Base-by-base conservation (phyloP, 306 rosid genomes). In the Urtica urens region DNA sequence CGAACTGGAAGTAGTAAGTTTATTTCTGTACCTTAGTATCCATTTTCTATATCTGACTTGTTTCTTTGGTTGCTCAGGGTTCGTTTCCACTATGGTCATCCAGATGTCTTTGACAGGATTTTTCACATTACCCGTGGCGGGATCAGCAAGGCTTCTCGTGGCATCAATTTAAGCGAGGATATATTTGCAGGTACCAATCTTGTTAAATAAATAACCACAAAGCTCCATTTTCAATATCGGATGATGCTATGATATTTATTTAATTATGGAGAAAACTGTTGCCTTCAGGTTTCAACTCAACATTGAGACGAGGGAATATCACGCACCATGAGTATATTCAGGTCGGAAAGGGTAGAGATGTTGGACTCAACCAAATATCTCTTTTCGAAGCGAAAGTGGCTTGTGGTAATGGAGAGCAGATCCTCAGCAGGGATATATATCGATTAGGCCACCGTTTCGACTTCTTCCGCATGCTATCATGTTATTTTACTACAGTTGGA, bases 41-140 rank as follows among this genome's bases (percentile, higher is more conserved):
- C n/a, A n/a, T n/a, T n/a, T n/a, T n/a, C n/a, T n/a, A 20, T 20
- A 22, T 17, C 19, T 33, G 31, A 23, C 19, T 39, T 29, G 29
- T 8, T 46, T 25, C 61, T 41, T 69, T 64, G 57, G 46, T 61
- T 65, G 55, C 60, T 33, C 61, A 90, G 99, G 94, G 83, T 85
- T 48, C 90, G 99, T 17, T 85, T 90, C 69, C 99, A 90, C 78
- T 90, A 90, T 63, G 99, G 99, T 43, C 99, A 90, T 74, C 99
- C 94, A 1, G 99, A 90, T 44, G 99, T 90, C 46, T 90, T 90
- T 31, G 99, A 90, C 69, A 79, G 99, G 75, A 85, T 90, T 57
- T 90, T 85, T 75, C 94, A 85, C 60, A 81, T 90, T 38, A 90
- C 99, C 49, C 99, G 99, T 43, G 99, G 99, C 61, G 99, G 99